These are phyloP conservation scores for Fusarium falciforme DNA, from an alignment of 2,329 filamentous ascomycete species.

Conservation along the genomic window DNA sequence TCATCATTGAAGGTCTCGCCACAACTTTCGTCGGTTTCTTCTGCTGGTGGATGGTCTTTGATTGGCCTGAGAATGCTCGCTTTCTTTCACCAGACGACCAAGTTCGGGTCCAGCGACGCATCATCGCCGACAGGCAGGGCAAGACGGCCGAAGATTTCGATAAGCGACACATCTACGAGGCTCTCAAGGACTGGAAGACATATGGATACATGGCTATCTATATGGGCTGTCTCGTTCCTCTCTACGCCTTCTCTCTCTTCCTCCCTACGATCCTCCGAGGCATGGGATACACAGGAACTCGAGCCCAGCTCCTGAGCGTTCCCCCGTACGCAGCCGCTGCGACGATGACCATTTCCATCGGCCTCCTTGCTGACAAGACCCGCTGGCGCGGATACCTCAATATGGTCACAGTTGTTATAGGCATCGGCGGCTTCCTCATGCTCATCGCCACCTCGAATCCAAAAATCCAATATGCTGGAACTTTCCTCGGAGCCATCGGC, in stretches of 20 bases:
- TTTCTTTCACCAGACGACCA: constrained; percentile 77
- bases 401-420: constrained; percentile 69
- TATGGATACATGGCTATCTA: constrained; percentile 61
- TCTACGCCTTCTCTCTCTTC: constrained; percentile 67
- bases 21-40: constrained; percentile 73
- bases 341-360: constrained; percentile 70
- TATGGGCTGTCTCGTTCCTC: constrained; percentile 59
- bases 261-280: constrained; percentile 66
- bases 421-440: constrained; percentile 75
- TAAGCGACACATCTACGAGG: constrained; percentile 75
- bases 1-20: constrained; percentile 74
- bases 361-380: constrained; percentile 74
- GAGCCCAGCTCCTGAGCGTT: constrained; percentile 67
- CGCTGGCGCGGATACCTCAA: constrained; percentile 74
- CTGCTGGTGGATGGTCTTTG: constrained; percentile 80
- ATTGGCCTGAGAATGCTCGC: constrained; percentile 79
- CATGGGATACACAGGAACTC: constrained; percentile 50
- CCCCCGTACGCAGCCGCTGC: constrained; percentile 72
- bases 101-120: constrained; percentile 73
- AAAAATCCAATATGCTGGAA: constrained; percentile 73
- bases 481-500: constrained; percentile 70
- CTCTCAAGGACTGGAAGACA: constrained; percentile 83
- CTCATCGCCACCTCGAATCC: constrained; percentile 66
- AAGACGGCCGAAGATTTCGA: constrained; percentile 77
- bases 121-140: constrained; percentile 75